Evolutionary conservation across 768 basidiomycete genomes (phyloP).

Genomic region (Paxillus ammoniavirescens): DNA sequence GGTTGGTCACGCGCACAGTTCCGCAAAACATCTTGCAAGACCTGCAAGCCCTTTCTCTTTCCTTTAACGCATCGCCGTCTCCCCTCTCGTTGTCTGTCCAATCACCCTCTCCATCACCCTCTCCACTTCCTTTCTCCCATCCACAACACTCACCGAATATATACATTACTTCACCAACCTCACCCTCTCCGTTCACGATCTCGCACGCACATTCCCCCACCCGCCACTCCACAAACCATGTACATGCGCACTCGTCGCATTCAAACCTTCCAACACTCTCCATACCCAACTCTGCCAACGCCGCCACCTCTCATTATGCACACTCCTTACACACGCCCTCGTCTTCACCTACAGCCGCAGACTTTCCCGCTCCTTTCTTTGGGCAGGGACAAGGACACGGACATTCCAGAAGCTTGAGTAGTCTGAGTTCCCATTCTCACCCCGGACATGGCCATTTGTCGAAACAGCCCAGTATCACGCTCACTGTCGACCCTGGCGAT

Average conservation of each 20-base stretch:
- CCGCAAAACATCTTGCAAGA: conserved; percentile 23
- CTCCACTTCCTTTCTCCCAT: conserved; percentile 16
- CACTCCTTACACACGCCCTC: conserved; percentile 25
- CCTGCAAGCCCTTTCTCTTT: conserved; percentile 25
- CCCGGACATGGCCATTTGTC: conserved; percentile 19
- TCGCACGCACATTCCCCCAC: conserved; percentile 20
- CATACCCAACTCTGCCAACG: conserved; percentile 4
- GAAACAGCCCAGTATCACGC: conserved; percentile 29
- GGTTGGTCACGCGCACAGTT: conserved; percentile 9
- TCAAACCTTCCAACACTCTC: conserved; percentile 10
- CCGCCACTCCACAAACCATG: conserved; percentile 16
- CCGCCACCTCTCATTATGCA: conserved; percentile 6
- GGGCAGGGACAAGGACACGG: conserved; percentile 1
- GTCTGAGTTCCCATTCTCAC: conserved; percentile 11
- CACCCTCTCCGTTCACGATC: conserved; percentile 31
- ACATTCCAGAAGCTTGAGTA: conserved; percentile 29
- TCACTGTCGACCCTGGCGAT: conserved; percentile 26
- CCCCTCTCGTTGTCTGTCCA: conserved; percentile 12
- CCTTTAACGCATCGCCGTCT: conserved; percentile 21
- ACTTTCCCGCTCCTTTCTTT: conserved; percentile 13
- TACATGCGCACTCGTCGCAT: conserved; percentile 6
- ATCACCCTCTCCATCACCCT: conserved; percentile 29
- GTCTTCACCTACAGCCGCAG: conserved; percentile 28
- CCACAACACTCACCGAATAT: conserved; percentile 56
- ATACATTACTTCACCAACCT: conserved; percentile 65